Percentiles rank a stretch among this genome's conserved stretches.
phyloP scores from a whole-genome alignment of 2,329 filamentous ascomycete genomes.

The Dothidotthia symphoricarpi region DNA sequence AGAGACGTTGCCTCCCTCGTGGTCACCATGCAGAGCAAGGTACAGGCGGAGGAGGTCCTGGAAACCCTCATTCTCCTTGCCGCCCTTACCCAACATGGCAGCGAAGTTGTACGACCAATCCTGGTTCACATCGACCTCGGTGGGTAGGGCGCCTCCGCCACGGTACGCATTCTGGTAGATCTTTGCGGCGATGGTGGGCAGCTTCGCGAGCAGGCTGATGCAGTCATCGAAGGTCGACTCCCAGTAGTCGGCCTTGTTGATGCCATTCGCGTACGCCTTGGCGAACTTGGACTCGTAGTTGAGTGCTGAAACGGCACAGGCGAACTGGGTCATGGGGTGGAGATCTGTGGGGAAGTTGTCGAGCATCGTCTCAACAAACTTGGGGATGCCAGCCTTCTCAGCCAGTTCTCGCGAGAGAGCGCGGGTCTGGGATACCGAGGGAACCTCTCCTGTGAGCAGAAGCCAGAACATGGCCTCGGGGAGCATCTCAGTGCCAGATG shows the following conservation, averaged over 20 bases:
- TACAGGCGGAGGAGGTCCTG: conserved; percentile 93
- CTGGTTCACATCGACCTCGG: conserved; percentile 75
- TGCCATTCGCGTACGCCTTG: conserved; percentile 83
- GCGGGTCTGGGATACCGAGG: conserved; percentile 77
- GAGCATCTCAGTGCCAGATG: conserved; percentile 90
- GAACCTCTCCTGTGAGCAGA: conserved; percentile 87
- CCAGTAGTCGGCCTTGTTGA: conserved; percentile 98
- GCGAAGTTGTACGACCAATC: conserved; percentile 99
- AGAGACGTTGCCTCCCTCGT: conserved; percentile 97
- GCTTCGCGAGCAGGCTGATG: conserved; percentile 90
- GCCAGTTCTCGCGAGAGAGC: conserved; percentile 81
- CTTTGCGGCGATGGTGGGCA: conserved; percentile 93
- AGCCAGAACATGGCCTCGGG: conserved; percentile 99
- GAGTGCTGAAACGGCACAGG: conserved; percentile 90
- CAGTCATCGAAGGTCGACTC: conserved; percentile 95
- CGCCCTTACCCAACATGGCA: conserved; percentile 87
- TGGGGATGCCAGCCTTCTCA: conserved; percentile 77
- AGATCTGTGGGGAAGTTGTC: conserved; percentile 85
- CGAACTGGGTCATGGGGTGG: conserved; percentile 98
- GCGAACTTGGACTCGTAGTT: conserved; percentile 94
- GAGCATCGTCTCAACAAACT: conserved; percentile 82
- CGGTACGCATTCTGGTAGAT: conserved; percentile 93
- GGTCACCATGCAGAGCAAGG: conserved; percentile 93
- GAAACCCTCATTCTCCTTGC: conserved; percentile 86
- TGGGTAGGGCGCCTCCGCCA: conserved; percentile 69